Evolutionary conservation across 192 early-diverging fungal genomes (phyloP).

Genomic region (Coemansia biformis): DNA sequence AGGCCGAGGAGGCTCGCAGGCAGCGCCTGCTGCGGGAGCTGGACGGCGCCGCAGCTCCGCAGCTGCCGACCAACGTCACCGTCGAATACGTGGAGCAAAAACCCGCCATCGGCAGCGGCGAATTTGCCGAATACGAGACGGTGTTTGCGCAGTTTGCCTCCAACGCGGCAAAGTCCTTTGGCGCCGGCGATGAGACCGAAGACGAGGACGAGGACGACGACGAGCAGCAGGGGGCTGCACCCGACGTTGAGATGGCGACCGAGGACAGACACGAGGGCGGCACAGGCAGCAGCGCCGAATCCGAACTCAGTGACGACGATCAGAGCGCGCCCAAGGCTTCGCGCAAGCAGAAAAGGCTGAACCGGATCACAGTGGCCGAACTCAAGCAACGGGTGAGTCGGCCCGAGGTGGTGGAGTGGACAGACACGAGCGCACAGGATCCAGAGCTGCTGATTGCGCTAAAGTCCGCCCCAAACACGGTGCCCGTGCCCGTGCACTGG

Average conservation of each 20-base stretch:
- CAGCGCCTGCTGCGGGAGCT: conserved; percentile 18
- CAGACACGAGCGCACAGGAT: conserved; percentile 86
- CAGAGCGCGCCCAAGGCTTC: too few species aligned
- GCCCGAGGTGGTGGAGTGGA: conserved; percentile 97
- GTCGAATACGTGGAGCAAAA: conserved; percentile 37
- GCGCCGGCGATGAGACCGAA: conserved; percentile 5
- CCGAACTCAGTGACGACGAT: too few species aligned
- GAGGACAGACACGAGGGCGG: conserved; percentile 4
- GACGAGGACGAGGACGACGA: background rate
- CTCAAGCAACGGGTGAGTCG: conserved; percentile 86
- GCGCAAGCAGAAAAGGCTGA: conserved; percentile 54
- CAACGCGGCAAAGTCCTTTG: conserved; percentile 41
- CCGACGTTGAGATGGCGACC: too few species aligned
- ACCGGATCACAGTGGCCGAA: conserved; percentile 75
- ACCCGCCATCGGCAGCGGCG: conserved; percentile 10
- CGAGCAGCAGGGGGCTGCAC: too few species aligned
- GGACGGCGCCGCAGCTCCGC: background rate
- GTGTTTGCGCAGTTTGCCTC: conserved; percentile 37
- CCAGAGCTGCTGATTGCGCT: conserved; percentile 84
- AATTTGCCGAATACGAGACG: conserved; percentile 19
- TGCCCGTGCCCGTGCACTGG: conserved; percentile 95
- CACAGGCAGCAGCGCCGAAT: conserved; percentile 20
- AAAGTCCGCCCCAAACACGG: conserved; percentile 89
- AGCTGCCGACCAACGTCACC: conserved; percentile 17
- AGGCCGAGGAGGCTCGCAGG: conserved; percentile 19